Conservation (phyloP, 2,329 filamentous ascomycete genomes). For the Aspergillus texensis region DNA sequence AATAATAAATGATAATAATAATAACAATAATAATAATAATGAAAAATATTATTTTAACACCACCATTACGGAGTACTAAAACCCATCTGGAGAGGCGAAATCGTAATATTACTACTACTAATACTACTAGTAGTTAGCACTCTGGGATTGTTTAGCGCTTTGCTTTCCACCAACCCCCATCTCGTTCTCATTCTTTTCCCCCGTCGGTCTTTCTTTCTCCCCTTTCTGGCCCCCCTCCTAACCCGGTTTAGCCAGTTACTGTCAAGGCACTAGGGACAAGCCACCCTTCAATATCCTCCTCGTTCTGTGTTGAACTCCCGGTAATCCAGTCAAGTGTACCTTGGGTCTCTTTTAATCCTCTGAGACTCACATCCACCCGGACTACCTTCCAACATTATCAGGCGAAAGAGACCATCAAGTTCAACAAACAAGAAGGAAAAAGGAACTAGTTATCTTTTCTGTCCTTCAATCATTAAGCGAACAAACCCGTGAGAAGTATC, state of each 20-base stretch:
- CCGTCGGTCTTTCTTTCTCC: conserved; percentile 6
- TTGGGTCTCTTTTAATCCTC: conserved; percentile 1
- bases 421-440: not conserved
- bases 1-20: not conserved
- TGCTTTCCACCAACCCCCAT: not conserved
- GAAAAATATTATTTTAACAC: not conserved
- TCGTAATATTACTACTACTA: not conserved
- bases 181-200: not conserved
- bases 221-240: conserved; percentile 9
- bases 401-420: not conserved
- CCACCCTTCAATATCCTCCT: conserved; percentile 10
- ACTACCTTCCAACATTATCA: not conserved
- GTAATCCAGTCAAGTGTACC: not conserved
- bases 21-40: not conserved
- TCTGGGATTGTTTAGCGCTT: not conserved
- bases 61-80: not conserved
- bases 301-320: conserved; percentile 3
- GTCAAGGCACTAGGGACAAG: conserved; percentile 11
- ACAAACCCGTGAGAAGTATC: not conserved
- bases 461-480: not conserved
- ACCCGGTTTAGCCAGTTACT: conserved; percentile 13
- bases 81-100: not conserved
- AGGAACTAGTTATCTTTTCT: not conserved
- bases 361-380: not conserved
- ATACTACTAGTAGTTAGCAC: not conserved